Percentiles rank a stretch among this genome's conserved stretches.
phyloP scores from a whole-genome alignment of 208 protist genomes.

The Angomonas ambiguus region DNA sequence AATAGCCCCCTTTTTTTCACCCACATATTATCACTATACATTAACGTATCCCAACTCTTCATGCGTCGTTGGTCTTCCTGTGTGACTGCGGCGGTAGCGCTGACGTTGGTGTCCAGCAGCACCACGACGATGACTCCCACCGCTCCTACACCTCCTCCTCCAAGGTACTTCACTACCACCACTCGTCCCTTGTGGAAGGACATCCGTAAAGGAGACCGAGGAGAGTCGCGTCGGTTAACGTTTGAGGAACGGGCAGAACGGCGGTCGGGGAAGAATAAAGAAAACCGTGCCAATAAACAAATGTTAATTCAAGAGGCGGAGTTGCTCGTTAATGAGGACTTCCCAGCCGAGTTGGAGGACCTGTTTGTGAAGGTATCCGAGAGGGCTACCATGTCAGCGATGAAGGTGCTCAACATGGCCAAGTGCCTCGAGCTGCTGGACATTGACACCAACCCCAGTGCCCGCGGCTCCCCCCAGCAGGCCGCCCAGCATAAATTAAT shows the following conservation, averaged over 20 bases:
- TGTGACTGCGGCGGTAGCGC: slow-evolving; percentile 2
- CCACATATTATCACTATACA: no score
- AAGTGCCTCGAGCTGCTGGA: slow-evolving; percentile 82
- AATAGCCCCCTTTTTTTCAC: background rate
- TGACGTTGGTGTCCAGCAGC: background rate
- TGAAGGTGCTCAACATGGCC: slow-evolving; percentile 88
- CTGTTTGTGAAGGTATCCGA: slow-evolving; percentile 56
- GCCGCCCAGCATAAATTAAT: slow-evolving; percentile 23
- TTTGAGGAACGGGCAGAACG: slow-evolving; percentile 82
- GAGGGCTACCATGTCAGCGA: slow-evolving; percentile 70
- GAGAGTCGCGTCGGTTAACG: slow-evolving; percentile 68
- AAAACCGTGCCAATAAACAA: slow-evolving; percentile 55
- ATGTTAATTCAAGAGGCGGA: slow-evolving; percentile 68
- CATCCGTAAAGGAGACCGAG: slow-evolving; percentile 58
- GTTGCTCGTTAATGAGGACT: slow-evolving; percentile 56
- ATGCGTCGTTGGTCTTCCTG: background rate
- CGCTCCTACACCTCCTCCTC: background rate
- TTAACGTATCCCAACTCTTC: no score
- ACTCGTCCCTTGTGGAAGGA: slow-evolving; percentile 45
- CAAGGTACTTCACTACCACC: slow-evolving; percentile 12
- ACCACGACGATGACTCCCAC: background rate
- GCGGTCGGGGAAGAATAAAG: slow-evolving; percentile 61
- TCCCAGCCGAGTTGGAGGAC: slow-evolving; percentile 66
- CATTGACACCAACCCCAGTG: slow-evolving; percentile 51
- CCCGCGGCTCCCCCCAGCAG: slow-evolving; percentile 20